Evolutionary conservation across 1,284 basidiomycete species (phyloP), one percentile per base, ranked within the genome.

Genomic region (Rhizoctonia solani): DNA sequence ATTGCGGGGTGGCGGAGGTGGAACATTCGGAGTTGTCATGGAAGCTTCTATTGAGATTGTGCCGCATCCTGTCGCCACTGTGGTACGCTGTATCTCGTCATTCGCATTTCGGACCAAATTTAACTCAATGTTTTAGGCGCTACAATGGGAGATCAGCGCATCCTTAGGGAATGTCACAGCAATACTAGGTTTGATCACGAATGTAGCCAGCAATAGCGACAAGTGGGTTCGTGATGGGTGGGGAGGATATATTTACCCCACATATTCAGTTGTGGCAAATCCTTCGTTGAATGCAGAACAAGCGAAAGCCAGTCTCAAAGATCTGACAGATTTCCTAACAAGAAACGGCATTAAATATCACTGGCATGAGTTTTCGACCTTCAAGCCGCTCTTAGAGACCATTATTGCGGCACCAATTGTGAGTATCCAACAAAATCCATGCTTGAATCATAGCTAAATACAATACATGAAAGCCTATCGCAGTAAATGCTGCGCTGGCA

Each of bases 1-100:
- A 3, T 73, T 85, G 23, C 81, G 79, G 73, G 81, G 78, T 58
- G 0, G 73, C 68, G 37, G 34, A 30, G 67, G 67, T 32, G 67
- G 67, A 11, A 68, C 46, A 39, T 59, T 59, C 23, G 56, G 56
- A 6, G 56, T 59, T 21, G 56, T 59, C 1, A n/a, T 59, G 44
- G 56, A 59, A 46, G 56, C 42, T 32, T 49, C 44, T 6, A 37
- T 42, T n/a, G 56, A 59, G 30, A 29, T 59, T 49, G 44, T 59
- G 11, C 56, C 56, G 3, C 19, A 44, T 9, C 55, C 34, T 8
- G 55, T 58, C 6, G 23, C 39, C 23, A 58, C 55, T 4, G 29
- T 58, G 4, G 55, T 46, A 46, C 1, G 55, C 46, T 27, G 9
- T 46, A 14, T 46, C 21, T 5, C 21, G 9, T 46, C 37, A 46